phyloP scores from a whole-genome alignment of 2,329 filamentous ascomycete genomes.

The Arthrobotrys conoides region DNA sequence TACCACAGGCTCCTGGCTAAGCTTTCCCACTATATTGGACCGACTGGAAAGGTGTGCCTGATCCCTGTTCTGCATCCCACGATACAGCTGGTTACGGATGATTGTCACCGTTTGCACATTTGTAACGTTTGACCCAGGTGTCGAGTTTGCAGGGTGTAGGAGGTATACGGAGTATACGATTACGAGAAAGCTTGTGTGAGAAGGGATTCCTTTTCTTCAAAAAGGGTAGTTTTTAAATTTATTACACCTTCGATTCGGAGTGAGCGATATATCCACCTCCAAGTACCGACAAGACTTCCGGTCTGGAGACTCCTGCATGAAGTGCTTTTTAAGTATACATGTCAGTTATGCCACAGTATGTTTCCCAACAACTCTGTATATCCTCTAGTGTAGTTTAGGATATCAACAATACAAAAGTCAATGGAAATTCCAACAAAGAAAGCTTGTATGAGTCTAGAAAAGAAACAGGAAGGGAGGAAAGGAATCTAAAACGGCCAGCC shows the following conservation, averaged over 20 bases:
- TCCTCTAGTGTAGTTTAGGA: no score
- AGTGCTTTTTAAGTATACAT: background rate
- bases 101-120: conserved; percentile 6
- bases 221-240: background rate
- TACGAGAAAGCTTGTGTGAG: conserved; percentile 18
- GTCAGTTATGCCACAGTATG: background rate
- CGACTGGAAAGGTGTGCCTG: conserved; percentile 16
- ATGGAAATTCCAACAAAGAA: conserved; percentile 3
- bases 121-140: background rate
- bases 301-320: background rate
- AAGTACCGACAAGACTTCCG: conserved; percentile 10
- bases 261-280: conserved; percentile 26
- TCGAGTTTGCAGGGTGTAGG: background rate
- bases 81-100: conserved; percentile 13
- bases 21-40: conserved; percentile 22
- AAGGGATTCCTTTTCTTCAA: conserved; percentile 4
- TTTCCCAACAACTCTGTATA: conserved; percentile 6
- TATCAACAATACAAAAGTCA: background rate
- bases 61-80: conserved; percentile 20
- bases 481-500: conserved; percentile 20
- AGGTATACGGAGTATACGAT: no score
- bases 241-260: conserved; percentile 16
- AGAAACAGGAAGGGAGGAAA: conserved; percentile 11
- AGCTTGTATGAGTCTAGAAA: background rate
- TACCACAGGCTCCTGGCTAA: conserved; percentile 25